Base-by-base conservation (phyloP, 106 monocot genomes). In the Platanthera zijinensis region DNA sequence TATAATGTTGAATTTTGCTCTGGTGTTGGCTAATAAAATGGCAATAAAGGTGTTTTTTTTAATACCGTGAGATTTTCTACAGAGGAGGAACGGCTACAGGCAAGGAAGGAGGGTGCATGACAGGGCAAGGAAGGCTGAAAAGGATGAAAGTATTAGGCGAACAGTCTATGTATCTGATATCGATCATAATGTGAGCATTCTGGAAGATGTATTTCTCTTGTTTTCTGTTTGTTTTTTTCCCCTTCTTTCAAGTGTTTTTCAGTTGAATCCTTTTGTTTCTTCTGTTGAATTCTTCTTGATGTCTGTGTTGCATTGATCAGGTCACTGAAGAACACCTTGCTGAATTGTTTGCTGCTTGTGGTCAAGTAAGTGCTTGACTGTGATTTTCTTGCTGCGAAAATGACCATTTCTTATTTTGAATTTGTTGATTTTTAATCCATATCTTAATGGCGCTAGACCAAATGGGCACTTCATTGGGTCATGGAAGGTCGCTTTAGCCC, bases 141-240 rank as follows among this genome's bases (percentile, higher is more conserved):
- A 77, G 74, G 93, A 93, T 71, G 92, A 90, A 12, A 83, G 87
- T 56, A 89, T 96, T 75, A 80, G 89, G 75, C 73, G 93, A 52
- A 96, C 96, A 76, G 87, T 96, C 5, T 96, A 96, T 83, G 90
- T 96, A 51, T 90, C 90, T 79, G 92, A 96, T 63, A 90, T 96
- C 61, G 96, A 93, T 87, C 89, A 81, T 56, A 79, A 88, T 82
- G 95, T 95, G 77, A 93, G 89, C 32, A 32, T 4, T 49, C 63
- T 9, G 51, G 9, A 25, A 51, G 45, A 19, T 61, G 8, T 10
- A 21, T 57, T 70, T 21, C 17, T 22, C 45, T 72, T 28, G 68
- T 69, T 21, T 56, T 39, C 2, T 79, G 4, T 69, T 50, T 46
- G 8, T 75, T 52, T 45, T 39, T 63, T 48, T 0, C 1, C 14